phyloP scores from a whole-genome alignment of 2,329 filamentous ascomycete genomes.

The Aspergillus awamori region DNA sequence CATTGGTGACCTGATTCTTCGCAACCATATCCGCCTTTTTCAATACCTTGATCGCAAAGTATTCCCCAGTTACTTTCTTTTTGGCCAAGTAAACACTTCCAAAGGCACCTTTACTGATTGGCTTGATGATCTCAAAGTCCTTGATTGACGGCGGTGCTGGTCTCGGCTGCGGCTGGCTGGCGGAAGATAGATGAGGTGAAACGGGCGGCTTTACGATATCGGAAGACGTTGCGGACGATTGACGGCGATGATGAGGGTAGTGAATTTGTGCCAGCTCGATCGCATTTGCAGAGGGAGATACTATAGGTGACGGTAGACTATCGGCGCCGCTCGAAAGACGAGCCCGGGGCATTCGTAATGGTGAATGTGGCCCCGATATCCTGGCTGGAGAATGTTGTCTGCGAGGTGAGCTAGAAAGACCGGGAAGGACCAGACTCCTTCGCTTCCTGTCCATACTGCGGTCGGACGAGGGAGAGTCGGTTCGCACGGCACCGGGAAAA shows the following conservation, averaged over 20 bases:
- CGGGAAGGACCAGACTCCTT: conserved; percentile 80
- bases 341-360: conserved; percentile 81
- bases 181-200: conserved; percentile 79
- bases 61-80: conserved; percentile 97
- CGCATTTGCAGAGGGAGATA: conserved; percentile 81
- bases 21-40: conserved; percentile 99
- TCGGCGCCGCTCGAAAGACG: conserved; percentile 61
- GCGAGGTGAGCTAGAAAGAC: conserved; percentile 71
- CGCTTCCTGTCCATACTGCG: conserved; percentile 83
- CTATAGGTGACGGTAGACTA: conserved; percentile 75
- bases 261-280: conserved; percentile 65
- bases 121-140: conserved; percentile 99
- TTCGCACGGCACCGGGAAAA: conserved; percentile 70
- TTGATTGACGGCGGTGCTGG: conserved; percentile 95
- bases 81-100: conserved; percentile 97
- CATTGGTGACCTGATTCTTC: conserved; percentile 98
- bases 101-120: conserved; percentile 98
- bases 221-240: conserved; percentile 88
- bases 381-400: conserved; percentile 89
- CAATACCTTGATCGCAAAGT: conserved; percentile 96
- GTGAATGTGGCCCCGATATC: conserved; percentile 74
- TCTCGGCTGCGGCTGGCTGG: conserved; percentile 79
- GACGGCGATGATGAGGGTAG: conserved; percentile 75
- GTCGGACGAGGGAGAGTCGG: conserved; percentile 89
- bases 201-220: conserved; percentile 68